These are phyloP conservation scores for Pulveroboletus sp. DNA, from an alignment of 1,284 basidiomycete species.

Conservation along the genomic window DNA sequence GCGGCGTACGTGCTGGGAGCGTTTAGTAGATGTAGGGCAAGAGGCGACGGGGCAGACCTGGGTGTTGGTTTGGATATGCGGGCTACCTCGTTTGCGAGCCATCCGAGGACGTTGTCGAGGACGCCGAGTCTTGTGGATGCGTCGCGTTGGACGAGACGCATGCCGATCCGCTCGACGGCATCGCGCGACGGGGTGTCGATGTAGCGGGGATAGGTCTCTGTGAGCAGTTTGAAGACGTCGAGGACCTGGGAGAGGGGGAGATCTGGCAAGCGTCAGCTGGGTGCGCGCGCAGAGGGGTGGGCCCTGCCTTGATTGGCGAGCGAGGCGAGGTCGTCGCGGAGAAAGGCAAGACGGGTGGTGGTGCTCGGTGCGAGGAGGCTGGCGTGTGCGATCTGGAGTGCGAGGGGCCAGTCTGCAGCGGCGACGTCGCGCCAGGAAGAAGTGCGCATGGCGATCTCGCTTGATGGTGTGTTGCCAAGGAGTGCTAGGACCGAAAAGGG, in stretches of 20 bases:
- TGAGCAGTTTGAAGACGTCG: conserved; percentile 74
- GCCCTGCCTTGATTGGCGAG: conserved; percentile 63
- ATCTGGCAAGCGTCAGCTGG: conserved; percentile 44
- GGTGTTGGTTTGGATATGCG: conserved; percentile 51
- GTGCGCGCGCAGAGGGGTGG: neutral
- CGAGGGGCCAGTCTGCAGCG: conserved; percentile 54
- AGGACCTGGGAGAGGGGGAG: conserved; percentile 62
- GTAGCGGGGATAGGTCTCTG: conserved; percentile 77
- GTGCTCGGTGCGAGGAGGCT: conserved; percentile 54
- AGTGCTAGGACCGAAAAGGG: conserved; percentile 5
- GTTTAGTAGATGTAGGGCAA: conserved; percentile 8
- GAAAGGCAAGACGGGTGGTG: conserved; percentile 55
- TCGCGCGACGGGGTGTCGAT: conserved; percentile 69
- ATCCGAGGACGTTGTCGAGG: conserved; percentile 68
- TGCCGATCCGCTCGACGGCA: conserved; percentile 66
- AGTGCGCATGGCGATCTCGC: too few relatives aligned
- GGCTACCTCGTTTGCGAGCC: conserved; percentile 68
- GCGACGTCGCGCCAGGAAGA: conserved; percentile 48
- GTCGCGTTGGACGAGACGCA: conserved; percentile 62
- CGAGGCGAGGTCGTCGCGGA: conserved; percentile 60
- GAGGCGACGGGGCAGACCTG: conserved; percentile 43
- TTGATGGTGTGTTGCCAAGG: neutral
- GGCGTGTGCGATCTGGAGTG: conserved; percentile 53
- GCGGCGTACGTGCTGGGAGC: conserved; percentile 58
- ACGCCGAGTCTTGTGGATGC: conserved; percentile 54